Conservation (phyloP, 1,284 basidiomycete genomes). For the Dichomitus squalens region DNA sequence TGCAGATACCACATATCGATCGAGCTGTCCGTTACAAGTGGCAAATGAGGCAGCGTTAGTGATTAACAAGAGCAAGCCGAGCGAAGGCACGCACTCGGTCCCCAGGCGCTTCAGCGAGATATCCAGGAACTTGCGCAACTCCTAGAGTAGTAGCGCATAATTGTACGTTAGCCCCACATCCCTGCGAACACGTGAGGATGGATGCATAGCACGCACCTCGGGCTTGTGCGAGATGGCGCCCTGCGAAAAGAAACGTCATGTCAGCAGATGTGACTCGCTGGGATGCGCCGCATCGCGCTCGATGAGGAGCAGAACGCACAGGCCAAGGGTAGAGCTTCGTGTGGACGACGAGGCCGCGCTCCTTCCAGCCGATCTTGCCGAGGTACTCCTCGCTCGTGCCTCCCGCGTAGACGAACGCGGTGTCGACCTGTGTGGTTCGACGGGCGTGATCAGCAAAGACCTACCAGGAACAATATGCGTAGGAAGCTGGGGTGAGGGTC, state of each 20-base stretch:
- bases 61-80: no score
- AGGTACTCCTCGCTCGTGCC: slow-evolving; percentile 55
- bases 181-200: neutral
- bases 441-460: no score
- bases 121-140: slow-evolving; percentile 47
- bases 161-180: no score
- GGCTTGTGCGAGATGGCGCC: slow-evolving; percentile 21
- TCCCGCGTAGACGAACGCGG: slow-evolving; percentile 49
- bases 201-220: neutral
- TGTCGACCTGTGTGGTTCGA: no score
- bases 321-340: slow-evolving; percentile 34
- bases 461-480: no score
- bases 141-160: no score
- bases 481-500: neutral
- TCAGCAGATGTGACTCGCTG: no score
- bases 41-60: no score
- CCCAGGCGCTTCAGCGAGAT: slow-evolving; percentile 49
- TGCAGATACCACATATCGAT: slow-evolving; percentile 58
- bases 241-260: neutral
- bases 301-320: no score
- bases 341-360: slow-evolving; percentile 52
- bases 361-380: slow-evolving; percentile 37
- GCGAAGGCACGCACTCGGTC: slow-evolving; percentile 45
- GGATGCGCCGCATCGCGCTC: slow-evolving; percentile 13
- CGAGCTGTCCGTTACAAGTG: neutral